Evolutionary conservation across 345 rosid species (phyloP).

Genomic region (Linum tenue): DNA sequence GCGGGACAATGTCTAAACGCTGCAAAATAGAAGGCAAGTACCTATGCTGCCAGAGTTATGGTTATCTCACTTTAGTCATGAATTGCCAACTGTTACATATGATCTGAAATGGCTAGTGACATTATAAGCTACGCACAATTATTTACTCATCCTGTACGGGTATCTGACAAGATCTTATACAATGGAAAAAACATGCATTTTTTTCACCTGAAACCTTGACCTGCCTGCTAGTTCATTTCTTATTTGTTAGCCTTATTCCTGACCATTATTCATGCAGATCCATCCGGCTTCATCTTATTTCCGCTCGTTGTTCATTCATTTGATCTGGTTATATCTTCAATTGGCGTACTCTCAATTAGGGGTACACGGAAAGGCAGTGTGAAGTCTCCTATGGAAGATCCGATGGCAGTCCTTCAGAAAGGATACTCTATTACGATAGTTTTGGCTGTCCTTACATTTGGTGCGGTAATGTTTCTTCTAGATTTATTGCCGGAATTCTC

Average conservation of each 20-base stretch:
- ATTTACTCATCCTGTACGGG: background rate
- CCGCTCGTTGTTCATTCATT: conserved; percentile 97
- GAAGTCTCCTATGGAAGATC: conserved; percentile 79
- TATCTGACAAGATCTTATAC: background rate
- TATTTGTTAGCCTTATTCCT: conserved; percentile 12
- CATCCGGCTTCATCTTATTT: conserved; percentile 95
- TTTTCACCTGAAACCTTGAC: background rate
- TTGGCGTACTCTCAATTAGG: conserved; percentile 86
- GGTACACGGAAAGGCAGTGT: conserved; percentile 65
- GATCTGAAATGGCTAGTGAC: background rate
- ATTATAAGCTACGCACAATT: background rate
- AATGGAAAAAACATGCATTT: background rate
- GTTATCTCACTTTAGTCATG: background rate
- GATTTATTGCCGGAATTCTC: background rate
- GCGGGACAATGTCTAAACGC: conserved; percentile 93
- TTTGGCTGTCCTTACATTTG: conserved; percentile 82
- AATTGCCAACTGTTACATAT: background rate
- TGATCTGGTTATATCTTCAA: conserved; percentile 83
- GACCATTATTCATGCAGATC: conserved; percentile 54
- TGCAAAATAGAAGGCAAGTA: conserved; percentile 87
- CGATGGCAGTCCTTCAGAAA: conserved; percentile 93
- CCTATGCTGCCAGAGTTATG: background rate
- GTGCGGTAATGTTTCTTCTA: conserved; percentile 51
- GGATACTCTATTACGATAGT: conserved; percentile 85
- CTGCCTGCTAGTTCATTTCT: conserved; percentile 1